phyloP scores from a whole-genome alignment of 441 rosid species.

The Gossypium trilobum region DNA sequence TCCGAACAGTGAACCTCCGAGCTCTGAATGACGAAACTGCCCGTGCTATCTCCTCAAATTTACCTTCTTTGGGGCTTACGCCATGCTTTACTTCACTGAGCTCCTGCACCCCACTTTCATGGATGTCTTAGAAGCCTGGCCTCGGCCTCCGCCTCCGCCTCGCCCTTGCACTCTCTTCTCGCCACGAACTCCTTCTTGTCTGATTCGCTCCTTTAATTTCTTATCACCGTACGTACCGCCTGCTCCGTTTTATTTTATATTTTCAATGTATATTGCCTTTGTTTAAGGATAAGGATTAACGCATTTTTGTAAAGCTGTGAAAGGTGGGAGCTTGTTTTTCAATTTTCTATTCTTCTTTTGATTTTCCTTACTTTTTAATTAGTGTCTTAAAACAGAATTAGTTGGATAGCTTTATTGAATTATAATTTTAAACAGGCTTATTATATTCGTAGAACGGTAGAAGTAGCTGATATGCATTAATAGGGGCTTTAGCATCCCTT shows the following conservation, averaged over 20 bases:
- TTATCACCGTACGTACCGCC: conserved; percentile 39
- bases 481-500: neutral
- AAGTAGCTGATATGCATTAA: neutral
- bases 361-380: neutral
- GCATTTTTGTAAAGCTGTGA: neutral
- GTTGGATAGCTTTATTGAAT: neutral
- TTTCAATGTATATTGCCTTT: neutral
- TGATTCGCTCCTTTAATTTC: conserved; percentile 29
- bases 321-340: neutral
- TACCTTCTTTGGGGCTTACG: neutral
- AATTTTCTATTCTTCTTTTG: neutral
- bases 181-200: conserved; percentile 31
- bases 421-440: neutral
- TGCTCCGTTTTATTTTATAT: neutral
- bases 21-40: conserved; percentile 20
- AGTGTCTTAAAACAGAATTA: neutral
- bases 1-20: neutral
- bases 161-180: conserved; percentile 25
- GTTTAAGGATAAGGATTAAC: neutral
- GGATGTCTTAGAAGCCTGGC: conserved; percentile 38
- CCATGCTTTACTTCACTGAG: conserved; percentile 26
- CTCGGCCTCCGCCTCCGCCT: conserved; percentile 19
- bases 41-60: conserved; percentile 10
- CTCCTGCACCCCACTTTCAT: conserved; percentile 24
- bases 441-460: neutral